Conservation (phyloP, 2,329 filamentous ascomycete species). For the Rhinocladiella mackenziei region DNA sequence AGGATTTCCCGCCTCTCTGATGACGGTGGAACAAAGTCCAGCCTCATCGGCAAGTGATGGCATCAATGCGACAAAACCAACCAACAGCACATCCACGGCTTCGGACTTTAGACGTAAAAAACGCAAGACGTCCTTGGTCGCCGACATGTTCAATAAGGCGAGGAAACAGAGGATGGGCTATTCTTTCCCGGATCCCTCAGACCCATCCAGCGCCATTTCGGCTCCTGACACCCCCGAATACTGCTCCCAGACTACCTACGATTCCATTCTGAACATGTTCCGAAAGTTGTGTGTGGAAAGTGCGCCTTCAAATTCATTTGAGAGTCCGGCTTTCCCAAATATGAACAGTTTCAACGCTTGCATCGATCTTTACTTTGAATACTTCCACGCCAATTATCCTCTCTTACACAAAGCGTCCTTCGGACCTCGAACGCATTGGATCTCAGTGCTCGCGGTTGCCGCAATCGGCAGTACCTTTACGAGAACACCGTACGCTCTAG, state of each 20-base stretch:
- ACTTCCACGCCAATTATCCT: slow-evolving; percentile 41
- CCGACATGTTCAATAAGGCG: slow-evolving; percentile 16
- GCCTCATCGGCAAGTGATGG: slow-evolving; percentile 24
- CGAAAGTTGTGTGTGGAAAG: slow-evolving; percentile 34
- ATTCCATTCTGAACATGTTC: slow-evolving; percentile 34
- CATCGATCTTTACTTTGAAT: slow-evolving; percentile 37
- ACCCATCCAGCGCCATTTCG: slow-evolving; percentile 2
- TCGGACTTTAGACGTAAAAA: slow-evolving; percentile 22
- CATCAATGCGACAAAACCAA: slow-evolving; percentile 9
- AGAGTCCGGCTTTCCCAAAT: slow-evolving; percentile 33
- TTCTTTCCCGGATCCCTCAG: slow-evolving; percentile 15
- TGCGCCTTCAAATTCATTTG: slow-evolving; percentile 34
- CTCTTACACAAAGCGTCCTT: slow-evolving; percentile 40
- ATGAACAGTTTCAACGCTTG: slow-evolving; percentile 32
- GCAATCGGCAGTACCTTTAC: slow-evolving; percentile 41
- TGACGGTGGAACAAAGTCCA: slow-evolving; percentile 20
- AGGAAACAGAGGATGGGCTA: slow-evolving; percentile 10
- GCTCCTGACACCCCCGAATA: slow-evolving; percentile 7
- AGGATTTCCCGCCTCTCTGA: slow-evolving; percentile 3
- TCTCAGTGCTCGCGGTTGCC: slow-evolving; percentile 39
- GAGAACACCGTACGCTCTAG: slow-evolving; percentile 30
- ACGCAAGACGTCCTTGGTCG: slow-evolving; percentile 16
- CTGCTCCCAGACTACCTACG: slow-evolving; percentile 26
- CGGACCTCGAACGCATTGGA: slow-evolving; percentile 39
- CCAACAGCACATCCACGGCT: slow-evolving; percentile 2